Evolutionary conservation across 805 yeast species (phyloP), one percentile per base, ranked within the genome.

Genomic region (Pichia cabralensis): DNA sequence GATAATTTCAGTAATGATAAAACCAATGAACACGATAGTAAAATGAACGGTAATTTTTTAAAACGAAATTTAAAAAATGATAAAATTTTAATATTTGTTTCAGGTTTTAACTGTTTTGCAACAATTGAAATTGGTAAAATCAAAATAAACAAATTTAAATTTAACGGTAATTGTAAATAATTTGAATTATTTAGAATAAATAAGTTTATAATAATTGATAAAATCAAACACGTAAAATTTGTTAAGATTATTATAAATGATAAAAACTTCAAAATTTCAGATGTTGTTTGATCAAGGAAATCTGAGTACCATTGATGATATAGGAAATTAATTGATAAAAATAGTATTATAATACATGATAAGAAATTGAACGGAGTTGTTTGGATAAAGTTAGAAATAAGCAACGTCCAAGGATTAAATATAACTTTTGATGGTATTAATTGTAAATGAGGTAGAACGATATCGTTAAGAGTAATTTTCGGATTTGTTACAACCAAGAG

Each of bases 331-430:
- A 66, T 49, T 12, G 72, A 62, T 22, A 58, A 50, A 33, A 49
- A 61, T 22, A 71, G 48, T 3, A 67, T 47, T 2, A 50, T 34
- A 3, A 53, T 40, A 0, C 73, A 64, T 5, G 68, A 34, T 12
- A 68, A 4, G 39, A 69, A 69, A 26, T 68, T 61, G 44, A 71
- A 48, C 3, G 71, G 31, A 7, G 71, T 57, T 6, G 67, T 64
- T 48, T 80, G 86, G 3, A 79, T 71, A 50, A 78, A 76, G n/a
- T 79, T 69, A 1, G 83, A 67, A 3, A 78, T 65, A 20, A 71
- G 50, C 2, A 79, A 45, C 1, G 80, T 80, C 79, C 82, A 74
- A 5, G 86, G 86, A 41, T 73, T 62, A 35, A 56, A 60, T 4
- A 76, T 45, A 0, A 76, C 63, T 34, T 65, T 60, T 18, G 65